Evolutionary conservation across 1,284 basidiomycete species (phyloP).

Genomic region (Cutaneotrichosporon arboriforme): DNA sequence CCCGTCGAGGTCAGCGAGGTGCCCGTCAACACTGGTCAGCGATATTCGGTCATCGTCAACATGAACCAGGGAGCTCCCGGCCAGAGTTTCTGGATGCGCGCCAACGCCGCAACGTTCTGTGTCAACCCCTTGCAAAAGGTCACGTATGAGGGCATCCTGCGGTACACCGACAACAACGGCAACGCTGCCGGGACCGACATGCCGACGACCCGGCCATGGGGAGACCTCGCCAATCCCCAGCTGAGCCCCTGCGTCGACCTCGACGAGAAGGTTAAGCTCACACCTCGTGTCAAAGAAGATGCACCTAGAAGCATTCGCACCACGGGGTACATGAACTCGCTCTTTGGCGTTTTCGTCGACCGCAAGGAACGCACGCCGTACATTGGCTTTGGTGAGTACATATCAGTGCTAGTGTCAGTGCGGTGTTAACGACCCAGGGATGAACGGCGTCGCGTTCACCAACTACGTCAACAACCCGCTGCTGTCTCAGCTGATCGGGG

Average conservation of each 20-base stretch:
- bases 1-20: constrained; percentile 25
- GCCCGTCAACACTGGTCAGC: constrained; percentile 26
- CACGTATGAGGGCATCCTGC: constrained; percentile 1
- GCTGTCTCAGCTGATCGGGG: constrained; percentile 21
- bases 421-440: background rate
- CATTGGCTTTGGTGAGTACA: constrained; percentile 16
- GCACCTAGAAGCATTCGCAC: constrained; percentile 16
- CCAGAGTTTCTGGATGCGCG: constrained; percentile 36
- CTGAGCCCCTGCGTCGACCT: constrained; percentile 18
- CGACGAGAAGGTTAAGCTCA: constrained; percentile 19
- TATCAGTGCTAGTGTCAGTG: too few species aligned
- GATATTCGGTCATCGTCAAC: constrained; percentile 37
- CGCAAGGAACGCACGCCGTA: constrained; percentile 15
- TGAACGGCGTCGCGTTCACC: constrained; percentile 30
- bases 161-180: constrained; percentile 1
- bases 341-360: constrained; percentile 22
- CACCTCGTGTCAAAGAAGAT: constrained; percentile 26
- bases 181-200: background rate
- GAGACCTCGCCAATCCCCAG: background rate
- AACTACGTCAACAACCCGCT: constrained; percentile 38
- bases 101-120: constrained; percentile 20
- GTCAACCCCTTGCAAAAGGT: constrained; percentile 1
- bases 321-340: constrained; percentile 21
- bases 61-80: constrained; percentile 25
- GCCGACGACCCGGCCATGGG: background rate